Evolutionary conservation across 169 alveolate species (phyloP), one percentile per base, ranked within the genome.

Genomic region (Pseudocohnilembus persalinus): DNA sequence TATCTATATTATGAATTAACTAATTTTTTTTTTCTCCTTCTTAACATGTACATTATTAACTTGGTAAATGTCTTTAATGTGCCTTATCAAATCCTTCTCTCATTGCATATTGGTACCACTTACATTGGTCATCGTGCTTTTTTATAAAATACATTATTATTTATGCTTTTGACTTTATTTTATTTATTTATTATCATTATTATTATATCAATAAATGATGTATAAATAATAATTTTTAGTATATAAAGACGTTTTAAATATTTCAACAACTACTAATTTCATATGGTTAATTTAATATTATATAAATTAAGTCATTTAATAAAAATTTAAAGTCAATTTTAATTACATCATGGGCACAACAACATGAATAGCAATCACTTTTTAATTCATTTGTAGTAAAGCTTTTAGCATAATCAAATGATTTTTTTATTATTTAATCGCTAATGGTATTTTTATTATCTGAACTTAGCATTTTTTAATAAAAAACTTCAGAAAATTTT

Each of bases 401-500:
- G 20, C 20, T 49, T 4, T 4, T 11, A 49, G 68, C 68, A 11
- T 4, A 4, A 49, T 49, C 68, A 20, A 49, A 49, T 11, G 68
- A 49, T 20, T 49, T 20, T 49, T 49, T 11, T 11, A 49, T 49
- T 11, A 20, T 11, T 20, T 49, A 11, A n/a, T n/a, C n/a, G n/a
- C n/a, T n/a, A n/a, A n/a, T n/a, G n/a, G n/a, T n/a, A n/a, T n/a
- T n/a, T n/a, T n/a, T n/a, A n/a, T n/a, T n/a, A n/a, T n/a, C n/a
- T 49, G 4, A 49, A 20, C 20, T 49, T 4, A 49, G 68, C 68
- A 94, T 34, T 76, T 83, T 65, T 73, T 31, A 30, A 76, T 90
- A 90, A 72, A 94, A 94, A 27, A 75, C 74, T 87, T 87, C 84
- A 11, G 93, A 81, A 87, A 94, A 94, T 28, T 73, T 77, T 32